Conservation (phyloP, 768 basidiomycete genomes). For the Bullera alba region DNA sequence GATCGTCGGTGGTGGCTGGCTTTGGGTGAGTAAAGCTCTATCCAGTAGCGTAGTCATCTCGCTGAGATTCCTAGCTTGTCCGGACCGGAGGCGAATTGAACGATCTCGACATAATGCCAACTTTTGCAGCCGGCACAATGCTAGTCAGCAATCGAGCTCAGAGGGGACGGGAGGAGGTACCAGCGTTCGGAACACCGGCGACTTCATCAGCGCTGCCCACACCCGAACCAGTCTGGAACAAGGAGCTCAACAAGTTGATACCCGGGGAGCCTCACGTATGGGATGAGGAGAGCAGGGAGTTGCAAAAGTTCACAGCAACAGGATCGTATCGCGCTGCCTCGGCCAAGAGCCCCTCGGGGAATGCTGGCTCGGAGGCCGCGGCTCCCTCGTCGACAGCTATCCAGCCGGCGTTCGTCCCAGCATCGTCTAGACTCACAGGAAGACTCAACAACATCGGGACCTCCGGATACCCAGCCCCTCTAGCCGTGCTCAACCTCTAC, state of each 20-base stretch:
- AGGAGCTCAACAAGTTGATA: background rate
- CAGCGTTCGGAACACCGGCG: slow-evolving; percentile 9
- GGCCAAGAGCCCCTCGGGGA: background rate
- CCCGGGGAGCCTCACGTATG: too few relatives aligned
- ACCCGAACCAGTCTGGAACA: background rate
- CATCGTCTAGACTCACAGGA: background rate
- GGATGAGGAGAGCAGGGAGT: too few relatives aligned
- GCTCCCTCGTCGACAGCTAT: background rate
- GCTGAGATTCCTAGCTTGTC: slow-evolving; percentile 55
- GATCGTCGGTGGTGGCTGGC: slow-evolving; percentile 41
- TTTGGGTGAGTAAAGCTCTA: slow-evolving; percentile 39
- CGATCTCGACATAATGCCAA: slow-evolving; percentile 67
- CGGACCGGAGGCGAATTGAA: slow-evolving; percentile 54
- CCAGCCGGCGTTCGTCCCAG: background rate
- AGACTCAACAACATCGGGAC: too few relatives aligned
- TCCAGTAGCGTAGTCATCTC: background rate
- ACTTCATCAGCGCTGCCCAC: slow-evolving; percentile 3
- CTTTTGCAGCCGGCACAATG: slow-evolving; percentile 81
- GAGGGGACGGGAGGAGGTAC: slow-evolving; percentile 29
- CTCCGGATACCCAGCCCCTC: slow-evolving; percentile 19
- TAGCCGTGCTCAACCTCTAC: slow-evolving; percentile 40
- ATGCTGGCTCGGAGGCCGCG: background rate
- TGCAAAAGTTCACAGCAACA: background rate
- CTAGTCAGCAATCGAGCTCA: slow-evolving; percentile 54
- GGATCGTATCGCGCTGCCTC: background rate